Conservation (phyloP, 768 basidiomycete species). For the Artomyces pyxidatus region DNA sequence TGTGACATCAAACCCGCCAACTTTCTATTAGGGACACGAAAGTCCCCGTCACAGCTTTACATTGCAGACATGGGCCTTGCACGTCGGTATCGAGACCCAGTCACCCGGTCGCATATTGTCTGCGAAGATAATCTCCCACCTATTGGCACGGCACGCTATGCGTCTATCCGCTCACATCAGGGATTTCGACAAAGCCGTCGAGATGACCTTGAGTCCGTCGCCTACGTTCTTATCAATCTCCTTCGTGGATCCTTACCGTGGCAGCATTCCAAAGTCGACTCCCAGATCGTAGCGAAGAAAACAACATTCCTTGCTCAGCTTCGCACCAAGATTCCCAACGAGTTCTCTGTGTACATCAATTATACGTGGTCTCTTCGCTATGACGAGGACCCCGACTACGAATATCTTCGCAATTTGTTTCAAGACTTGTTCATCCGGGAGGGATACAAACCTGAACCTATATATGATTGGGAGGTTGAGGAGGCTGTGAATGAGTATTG, state of each 20-base stretch:
- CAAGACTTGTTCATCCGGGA: background rate
- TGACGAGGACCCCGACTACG: conserved; percentile 19
- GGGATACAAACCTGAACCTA: too few species aligned
- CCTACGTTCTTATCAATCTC: conserved; percentile 17
- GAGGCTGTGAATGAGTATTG: too few species aligned
- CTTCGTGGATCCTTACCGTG: conserved; percentile 19
- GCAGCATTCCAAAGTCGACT: conserved; percentile 13
- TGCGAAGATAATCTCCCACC: conserved; percentile 5
- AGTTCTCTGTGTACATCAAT: conserved; percentile 12
- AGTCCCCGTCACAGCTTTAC: conserved; percentile 3
- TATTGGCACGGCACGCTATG: conserved; percentile 15
- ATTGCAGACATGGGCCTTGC: conserved; percentile 18
- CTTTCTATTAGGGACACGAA: conserved; percentile 12
- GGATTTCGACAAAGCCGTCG: conserved; percentile 16
- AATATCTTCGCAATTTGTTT: background rate
- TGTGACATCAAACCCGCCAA: conserved; percentile 21
- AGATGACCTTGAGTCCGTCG: conserved; percentile 20
- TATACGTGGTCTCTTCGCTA: conserved; percentile 15
- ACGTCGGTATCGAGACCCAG: conserved; percentile 8
- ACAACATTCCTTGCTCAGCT: background rate
- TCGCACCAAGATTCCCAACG: conserved; percentile 6
- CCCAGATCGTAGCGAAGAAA: conserved; percentile 16
- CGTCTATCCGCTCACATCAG: conserved; percentile 11
- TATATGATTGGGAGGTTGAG: too few species aligned
- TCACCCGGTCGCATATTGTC: conserved; percentile 13